Conservation (phyloP, 768 basidiomycete species). For the Boletus pseudopeckii region DNA sequence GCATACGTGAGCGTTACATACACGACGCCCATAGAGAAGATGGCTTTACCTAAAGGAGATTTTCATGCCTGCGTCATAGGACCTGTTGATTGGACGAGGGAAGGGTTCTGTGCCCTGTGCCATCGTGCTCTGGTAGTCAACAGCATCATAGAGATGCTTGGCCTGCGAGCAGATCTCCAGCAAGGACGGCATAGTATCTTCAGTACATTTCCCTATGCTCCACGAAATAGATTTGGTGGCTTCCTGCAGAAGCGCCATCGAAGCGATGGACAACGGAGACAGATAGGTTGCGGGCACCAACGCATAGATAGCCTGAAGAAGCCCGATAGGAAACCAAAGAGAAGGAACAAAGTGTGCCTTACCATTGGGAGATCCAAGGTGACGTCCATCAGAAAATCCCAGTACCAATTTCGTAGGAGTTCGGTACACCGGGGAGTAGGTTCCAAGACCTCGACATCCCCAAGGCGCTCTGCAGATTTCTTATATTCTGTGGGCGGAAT, state of each 20-base stretch:
- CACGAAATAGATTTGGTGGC: constrained; percentile 20
- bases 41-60: constrained; percentile 24
- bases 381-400: constrained; percentile 31
- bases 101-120: constrained; percentile 18
- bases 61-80: constrained; percentile 21
- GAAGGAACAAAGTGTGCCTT: neutral
- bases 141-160: constrained; percentile 19
- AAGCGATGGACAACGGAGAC: constrained; percentile 29
- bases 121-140: constrained; percentile 19
- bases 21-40: neutral
- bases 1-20: neutral
- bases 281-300: constrained; percentile 21
- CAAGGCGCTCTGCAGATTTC: constrained; percentile 30
- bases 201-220: constrained; percentile 12
- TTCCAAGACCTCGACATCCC: constrained; percentile 27
- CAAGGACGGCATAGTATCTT: constrained; percentile 6
- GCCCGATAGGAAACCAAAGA: neutral
- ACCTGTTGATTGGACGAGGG: constrained; percentile 6
- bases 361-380: constrained; percentile 37
- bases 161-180: constrained; percentile 14
- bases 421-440: constrained; percentile 20
- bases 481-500: constrained; percentile 34
- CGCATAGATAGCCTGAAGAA: constrained; percentile 23
- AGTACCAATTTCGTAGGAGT: constrained; percentile 33
- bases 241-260: constrained; percentile 36